A percentile compares a stretch with the other conserved stretches of the same genome.
Conservation (phyloP, 2,329 filamentous ascomycete species). For the Calonectria hawksworthii region DNA sequence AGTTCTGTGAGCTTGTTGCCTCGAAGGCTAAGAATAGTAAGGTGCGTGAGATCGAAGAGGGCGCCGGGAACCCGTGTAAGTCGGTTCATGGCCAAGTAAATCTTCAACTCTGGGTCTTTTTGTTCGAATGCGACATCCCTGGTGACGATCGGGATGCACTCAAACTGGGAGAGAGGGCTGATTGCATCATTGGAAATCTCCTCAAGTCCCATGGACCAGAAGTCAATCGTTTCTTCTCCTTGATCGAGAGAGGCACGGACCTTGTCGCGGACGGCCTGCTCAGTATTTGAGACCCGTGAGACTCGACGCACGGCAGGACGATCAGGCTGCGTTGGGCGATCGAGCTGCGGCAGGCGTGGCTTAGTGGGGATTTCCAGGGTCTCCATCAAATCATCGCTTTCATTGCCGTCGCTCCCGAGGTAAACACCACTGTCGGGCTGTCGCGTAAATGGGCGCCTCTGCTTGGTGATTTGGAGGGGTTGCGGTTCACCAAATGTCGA, state of each 20-base stretch:
- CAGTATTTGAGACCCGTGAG: constrained; percentile 55
- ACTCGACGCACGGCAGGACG: constrained; percentile 47
- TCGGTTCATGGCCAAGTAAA: constrained; percentile 73
- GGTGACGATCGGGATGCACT: constrained; percentile 66
- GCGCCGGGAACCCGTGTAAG: constrained; percentile 70
- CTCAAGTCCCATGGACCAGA: constrained; percentile 70
- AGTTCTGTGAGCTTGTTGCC: constrained; percentile 73
- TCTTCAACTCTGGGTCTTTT: constrained; percentile 69
- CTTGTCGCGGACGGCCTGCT: constrained; percentile 59
- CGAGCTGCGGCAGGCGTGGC: constrained; percentile 56
- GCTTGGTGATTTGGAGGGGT: constrained; percentile 50
- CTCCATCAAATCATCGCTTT: constrained; percentile 58
- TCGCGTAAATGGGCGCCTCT: constrained; percentile 68
- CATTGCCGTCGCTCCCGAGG: constrained; percentile 72
- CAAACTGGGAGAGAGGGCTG: constrained; percentile 67
- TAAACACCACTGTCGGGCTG: constrained; percentile 79
- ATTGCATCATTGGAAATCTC: constrained; percentile 70
- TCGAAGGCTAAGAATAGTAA: constrained; percentile 76
- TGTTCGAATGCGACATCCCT: constrained; percentile 72
- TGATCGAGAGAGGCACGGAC: constrained; percentile 70
- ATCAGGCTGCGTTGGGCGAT: constrained; percentile 52
- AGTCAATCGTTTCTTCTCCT: constrained; percentile 71
- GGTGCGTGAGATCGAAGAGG: constrained; percentile 72
- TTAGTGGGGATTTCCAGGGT: constrained; percentile 48
- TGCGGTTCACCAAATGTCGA: constrained; percentile 61